phyloP scores from a whole-genome alignment of 139 green algal species.

The Micromonas pusilla region DNA sequence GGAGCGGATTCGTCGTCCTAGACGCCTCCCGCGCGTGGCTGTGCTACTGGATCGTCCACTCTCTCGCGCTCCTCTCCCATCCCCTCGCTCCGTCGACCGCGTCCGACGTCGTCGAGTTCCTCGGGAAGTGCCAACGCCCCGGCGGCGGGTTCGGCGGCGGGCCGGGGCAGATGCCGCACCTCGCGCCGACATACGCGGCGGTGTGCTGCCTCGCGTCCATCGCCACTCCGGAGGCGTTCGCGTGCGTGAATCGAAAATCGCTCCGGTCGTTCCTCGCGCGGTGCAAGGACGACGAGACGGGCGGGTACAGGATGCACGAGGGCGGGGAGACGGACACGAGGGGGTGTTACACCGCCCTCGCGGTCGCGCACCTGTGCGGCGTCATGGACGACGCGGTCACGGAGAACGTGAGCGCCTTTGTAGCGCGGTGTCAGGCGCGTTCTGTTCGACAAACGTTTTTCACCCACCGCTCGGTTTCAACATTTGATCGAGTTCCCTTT shows the following conservation, averaged over 20 bases:
- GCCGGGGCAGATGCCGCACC: constrained; percentile 80
- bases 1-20: neutral
- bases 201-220: constrained; percentile 73
- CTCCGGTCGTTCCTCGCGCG: constrained; percentile 60
- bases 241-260: constrained; percentile 38
- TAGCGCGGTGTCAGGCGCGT: neutral
- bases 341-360: constrained; percentile 84
- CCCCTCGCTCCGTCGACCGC: constrained; percentile 32
- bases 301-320: constrained; percentile 81
- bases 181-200: constrained; percentile 90
- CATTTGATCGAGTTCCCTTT: no score
- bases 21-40: constrained; percentile 78
- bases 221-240: constrained; percentile 58
- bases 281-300: constrained; percentile 50
- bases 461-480: no score
- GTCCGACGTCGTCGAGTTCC: constrained; percentile 56
- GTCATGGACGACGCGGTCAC: neutral
- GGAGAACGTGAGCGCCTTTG: neutral
- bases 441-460: no score
- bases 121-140: constrained; percentile 54
- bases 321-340: constrained; percentile 87
- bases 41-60: constrained; percentile 83
- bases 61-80: constrained; percentile 66
- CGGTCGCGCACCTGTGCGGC: constrained; percentile 35
- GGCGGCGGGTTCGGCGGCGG: constrained; percentile 81